Conservation (phyloP, 2,329 filamentous ascomycete species). For the Claviceps africana region DNA sequence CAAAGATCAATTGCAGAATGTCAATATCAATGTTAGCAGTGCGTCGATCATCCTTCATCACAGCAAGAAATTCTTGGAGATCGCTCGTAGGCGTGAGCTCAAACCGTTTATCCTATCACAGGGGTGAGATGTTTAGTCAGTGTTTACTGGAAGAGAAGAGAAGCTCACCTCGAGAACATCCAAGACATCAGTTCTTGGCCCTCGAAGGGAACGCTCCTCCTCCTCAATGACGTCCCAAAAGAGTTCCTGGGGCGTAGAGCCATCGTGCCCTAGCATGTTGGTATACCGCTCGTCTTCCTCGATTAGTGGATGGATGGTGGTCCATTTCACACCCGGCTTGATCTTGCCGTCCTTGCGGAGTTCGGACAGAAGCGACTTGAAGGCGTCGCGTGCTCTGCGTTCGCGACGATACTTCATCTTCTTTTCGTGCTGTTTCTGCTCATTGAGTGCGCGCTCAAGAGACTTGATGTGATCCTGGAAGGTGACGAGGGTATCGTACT, state of each 20-base stretch:
- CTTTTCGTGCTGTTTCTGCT: conserved; percentile 78
- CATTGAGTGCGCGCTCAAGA: conserved; percentile 82
- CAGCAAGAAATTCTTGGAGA: conserved; percentile 71
- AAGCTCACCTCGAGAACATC: conserved; percentile 72
- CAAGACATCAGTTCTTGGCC: conserved; percentile 66
- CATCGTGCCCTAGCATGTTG: conserved; percentile 68
- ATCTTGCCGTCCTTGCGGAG: conserved; percentile 66
- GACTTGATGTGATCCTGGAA: conserved; percentile 94
- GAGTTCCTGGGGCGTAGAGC: conserved; percentile 76
- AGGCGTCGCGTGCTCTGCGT: conserved; percentile 74
- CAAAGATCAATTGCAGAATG: conserved; percentile 66
- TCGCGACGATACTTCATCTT: conserved; percentile 66
- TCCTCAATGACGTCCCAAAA: conserved; percentile 96
- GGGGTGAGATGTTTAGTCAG: conserved; percentile 6
- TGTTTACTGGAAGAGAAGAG: not conserved
- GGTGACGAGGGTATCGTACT: conserved; percentile 78
- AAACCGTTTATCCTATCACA: conserved; percentile 66
- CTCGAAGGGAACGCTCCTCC: conserved; percentile 75
- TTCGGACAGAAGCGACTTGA: conserved; percentile 59
- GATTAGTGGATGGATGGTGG: conserved; percentile 59
- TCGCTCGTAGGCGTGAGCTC: conserved; percentile 78
- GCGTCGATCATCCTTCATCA: conserved; percentile 75
- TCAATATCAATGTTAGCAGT: conserved; percentile 79
- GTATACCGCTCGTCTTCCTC: conserved; percentile 71
- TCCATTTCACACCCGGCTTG: conserved; percentile 85